Conservation (phyloP, 148 eudicot species). For the Amaranthus palmeri region DNA sequence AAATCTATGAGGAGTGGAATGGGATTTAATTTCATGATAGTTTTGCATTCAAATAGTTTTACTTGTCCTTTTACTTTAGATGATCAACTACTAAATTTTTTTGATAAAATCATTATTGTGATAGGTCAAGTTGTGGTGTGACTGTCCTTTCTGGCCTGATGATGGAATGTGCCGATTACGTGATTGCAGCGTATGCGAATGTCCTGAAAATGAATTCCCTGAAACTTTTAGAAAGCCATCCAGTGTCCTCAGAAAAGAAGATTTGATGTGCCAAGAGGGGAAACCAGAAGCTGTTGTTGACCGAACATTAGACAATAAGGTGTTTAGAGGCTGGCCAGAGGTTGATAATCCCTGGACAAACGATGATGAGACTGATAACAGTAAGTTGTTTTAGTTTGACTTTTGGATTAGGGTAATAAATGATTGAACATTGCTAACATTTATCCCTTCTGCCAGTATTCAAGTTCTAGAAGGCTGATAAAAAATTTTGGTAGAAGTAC, state of each 20-base stretch:
- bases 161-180: constrained; percentile 86
- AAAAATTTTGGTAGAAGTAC: not conserved
- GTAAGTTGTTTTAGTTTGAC: constrained; percentile 33
- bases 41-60: not conserved
- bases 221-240: constrained; percentile 61
- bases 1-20: not conserved
- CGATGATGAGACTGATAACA: constrained; percentile 85
- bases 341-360: constrained; percentile 90
- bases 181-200: constrained; percentile 91
- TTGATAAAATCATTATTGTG: not conserved
- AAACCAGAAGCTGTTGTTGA: constrained; percentile 80
- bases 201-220: constrained; percentile 84
- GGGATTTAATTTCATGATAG: not conserved
- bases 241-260: constrained; percentile 44
- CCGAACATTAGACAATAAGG: constrained; percentile 65
- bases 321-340: constrained; percentile 70
- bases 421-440: not conserved
- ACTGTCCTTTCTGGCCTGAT: constrained; percentile 91
- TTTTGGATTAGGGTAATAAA: not conserved
- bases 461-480: not conserved
- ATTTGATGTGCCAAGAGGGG: constrained; percentile 82
- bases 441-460: not conserved
- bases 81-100: not conserved
- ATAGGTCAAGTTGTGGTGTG: constrained; percentile 87
- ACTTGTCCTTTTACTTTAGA: not conserved